These are phyloP conservation scores for Aureobasidium subglaciale DNA, from an alignment of 2,329 filamentous ascomycete genomes.

Conservation along the genomic window DNA sequence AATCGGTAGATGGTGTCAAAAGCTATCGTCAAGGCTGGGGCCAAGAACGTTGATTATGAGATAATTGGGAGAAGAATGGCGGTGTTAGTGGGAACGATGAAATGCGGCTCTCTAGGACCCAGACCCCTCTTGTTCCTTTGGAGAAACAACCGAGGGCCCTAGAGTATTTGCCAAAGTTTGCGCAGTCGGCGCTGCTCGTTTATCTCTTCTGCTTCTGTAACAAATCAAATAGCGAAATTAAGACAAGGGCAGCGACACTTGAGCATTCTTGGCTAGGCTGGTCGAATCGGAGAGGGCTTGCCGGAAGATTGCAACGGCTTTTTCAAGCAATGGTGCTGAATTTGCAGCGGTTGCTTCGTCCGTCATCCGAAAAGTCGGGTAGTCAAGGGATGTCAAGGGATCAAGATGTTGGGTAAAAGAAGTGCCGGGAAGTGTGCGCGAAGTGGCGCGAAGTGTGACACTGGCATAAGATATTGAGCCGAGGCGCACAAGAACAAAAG, in stretches of 20 bases:
- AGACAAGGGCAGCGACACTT: not conserved
- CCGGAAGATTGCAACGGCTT: not conserved
- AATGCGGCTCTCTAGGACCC: not conserved
- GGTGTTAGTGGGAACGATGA: not conserved
- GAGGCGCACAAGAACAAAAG: too few species aligned
- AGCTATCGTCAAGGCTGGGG: not conserved
- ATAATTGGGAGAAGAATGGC: not conserved
- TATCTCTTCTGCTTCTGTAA: not conserved
- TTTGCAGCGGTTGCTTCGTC: conserved; percentile 1
- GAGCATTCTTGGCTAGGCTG: not conserved
- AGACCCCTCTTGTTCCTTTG: not conserved
- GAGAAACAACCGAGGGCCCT: not conserved
- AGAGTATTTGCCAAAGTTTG: not conserved
- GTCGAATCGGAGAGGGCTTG: not conserved
- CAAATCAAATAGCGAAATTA: not conserved
- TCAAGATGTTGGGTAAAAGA: too few species aligned
- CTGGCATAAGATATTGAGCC: not conserved
- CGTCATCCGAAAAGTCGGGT: not conserved
- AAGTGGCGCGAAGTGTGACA: too few species aligned
- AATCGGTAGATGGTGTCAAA: not conserved
- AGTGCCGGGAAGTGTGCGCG: too few species aligned
- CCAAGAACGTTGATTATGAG: not conserved
- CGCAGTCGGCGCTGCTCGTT: not conserved
- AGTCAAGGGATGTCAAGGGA: not conserved
- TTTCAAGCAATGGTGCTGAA: not conserved